A percentile compares a stretch with the other conserved stretches of the same genome.
These are phyloP conservation scores for Fraxinus floribunda DNA, from an alignment of 305 asterid genomes.

Conservation along the genomic window DNA sequence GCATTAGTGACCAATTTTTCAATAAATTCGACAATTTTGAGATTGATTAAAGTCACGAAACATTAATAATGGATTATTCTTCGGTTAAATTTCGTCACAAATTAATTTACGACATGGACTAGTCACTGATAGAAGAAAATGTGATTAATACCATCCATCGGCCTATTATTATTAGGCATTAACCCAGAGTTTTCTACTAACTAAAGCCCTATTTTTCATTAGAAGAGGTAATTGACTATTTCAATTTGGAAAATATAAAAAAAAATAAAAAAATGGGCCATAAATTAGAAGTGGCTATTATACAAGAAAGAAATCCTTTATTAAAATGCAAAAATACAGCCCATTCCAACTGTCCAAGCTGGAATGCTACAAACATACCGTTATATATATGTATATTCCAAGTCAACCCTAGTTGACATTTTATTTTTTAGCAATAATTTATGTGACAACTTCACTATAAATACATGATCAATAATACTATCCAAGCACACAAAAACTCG, in stretches of 20 bases:
- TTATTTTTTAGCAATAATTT: neutral
- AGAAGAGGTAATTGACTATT: neutral
- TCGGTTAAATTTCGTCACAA: no score
- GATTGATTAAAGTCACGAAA: no score
- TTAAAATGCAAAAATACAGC: neutral
- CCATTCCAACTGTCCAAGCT: neutral
- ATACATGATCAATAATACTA: neutral
- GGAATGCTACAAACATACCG: neutral
- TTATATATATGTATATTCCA: neutral
- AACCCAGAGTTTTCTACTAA: no score
- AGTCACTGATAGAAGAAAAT: no score
- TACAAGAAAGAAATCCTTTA: neutral
- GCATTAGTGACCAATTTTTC: no score
- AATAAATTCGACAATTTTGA: no score
- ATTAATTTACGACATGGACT: no score
- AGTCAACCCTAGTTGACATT: neutral
- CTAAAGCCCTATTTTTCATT: neutral
- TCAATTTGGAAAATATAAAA: neutral
- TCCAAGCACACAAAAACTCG: neutral
- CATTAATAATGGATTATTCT: no score
- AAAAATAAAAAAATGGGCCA: no score
- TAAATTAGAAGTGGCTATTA: neutral
- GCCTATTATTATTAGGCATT: no score
- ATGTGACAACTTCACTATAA: constrained; percentile 4
- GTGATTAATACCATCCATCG: no score